phyloP scores from a whole-genome alignment of 257 asterid genomes.

The Catharanthus roseus region DNA sequence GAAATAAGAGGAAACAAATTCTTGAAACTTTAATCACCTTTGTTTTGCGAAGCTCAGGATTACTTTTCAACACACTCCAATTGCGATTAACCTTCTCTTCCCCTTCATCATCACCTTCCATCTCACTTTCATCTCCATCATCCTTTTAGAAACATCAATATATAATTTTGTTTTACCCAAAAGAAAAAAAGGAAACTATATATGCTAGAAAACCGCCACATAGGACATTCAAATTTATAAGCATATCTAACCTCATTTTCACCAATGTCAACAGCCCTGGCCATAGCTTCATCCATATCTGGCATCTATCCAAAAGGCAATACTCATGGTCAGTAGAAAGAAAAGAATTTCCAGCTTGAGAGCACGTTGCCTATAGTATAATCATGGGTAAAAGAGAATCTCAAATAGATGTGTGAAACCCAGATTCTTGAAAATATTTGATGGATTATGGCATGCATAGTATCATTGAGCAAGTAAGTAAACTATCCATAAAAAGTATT shows the following conservation, averaged over 20 bases:
- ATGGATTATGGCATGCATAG: not conserved
- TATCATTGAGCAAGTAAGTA: not conserved
- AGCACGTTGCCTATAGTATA: constrained; percentile 2
- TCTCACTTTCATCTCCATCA: constrained; percentile 77
- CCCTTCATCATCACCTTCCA: constrained; percentile 44
- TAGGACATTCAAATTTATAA: not conserved
- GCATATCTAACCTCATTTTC: constrained; percentile 69
- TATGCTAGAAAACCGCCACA: not conserved
- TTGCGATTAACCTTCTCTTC: constrained; percentile 61
- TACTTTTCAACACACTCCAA: constrained; percentile 80
- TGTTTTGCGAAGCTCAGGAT: constrained; percentile 48
- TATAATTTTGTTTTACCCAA: constrained; percentile 5
- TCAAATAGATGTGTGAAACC: not conserved
- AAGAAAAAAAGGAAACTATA: too few species aligned
- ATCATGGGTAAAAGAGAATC: not conserved
- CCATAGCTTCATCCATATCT: constrained; percentile 93
- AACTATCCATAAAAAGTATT: not conserved
- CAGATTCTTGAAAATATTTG: not conserved
- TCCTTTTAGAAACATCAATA: constrained; percentile 39
- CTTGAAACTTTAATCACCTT: constrained; percentile 45
- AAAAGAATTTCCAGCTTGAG: not conserved
- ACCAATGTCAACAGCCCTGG: constrained; percentile 93
- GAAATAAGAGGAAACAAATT: not conserved
- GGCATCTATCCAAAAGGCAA: constrained; percentile 43
- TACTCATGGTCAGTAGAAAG: constrained; percentile 9